phyloP scores from a whole-genome alignment of 2,329 filamentous ascomycete species.

The Amauroascus niger region DNA sequence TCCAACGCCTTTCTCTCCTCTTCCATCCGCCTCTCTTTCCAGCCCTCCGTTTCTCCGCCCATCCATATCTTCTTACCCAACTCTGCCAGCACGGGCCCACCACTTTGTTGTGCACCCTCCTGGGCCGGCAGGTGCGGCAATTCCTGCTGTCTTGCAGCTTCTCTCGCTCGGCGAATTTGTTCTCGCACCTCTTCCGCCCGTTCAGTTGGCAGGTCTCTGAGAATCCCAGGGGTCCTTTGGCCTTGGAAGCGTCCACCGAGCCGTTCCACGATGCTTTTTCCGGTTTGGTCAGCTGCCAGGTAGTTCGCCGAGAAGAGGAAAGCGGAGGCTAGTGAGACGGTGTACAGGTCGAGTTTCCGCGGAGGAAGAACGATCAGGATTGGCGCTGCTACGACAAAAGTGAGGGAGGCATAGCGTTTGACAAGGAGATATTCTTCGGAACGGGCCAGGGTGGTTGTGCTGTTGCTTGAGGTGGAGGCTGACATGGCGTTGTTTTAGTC shows the following conservation, averaged over 20 bases:
- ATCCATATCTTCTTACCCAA: slow-evolving; percentile 21
- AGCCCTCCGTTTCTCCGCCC: slow-evolving; percentile 34
- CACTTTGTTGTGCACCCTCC: slow-evolving; percentile 25
- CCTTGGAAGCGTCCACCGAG: slow-evolving; percentile 15
- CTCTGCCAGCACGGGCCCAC: slow-evolving; percentile 13
- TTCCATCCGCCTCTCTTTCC: slow-evolving; percentile 31
- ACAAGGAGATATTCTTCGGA: slow-evolving; percentile 33
- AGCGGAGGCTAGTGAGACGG: slow-evolving; percentile 17
- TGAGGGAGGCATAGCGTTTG: slow-evolving; percentile 33
- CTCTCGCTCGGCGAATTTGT: slow-evolving; percentile 15
- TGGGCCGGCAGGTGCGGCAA: background rate
- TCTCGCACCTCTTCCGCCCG: slow-evolving; percentile 18
- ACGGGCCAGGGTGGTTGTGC: slow-evolving; percentile 18
- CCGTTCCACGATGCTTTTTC: slow-evolving; percentile 30
- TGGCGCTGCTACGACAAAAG: slow-evolving; percentile 27
- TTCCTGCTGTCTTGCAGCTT: slow-evolving; percentile 11
- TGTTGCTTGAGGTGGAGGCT: slow-evolving; percentile 4
- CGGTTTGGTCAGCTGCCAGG: slow-evolving; percentile 30
- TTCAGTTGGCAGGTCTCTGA: slow-evolving; percentile 17
- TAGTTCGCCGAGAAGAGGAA: slow-evolving; percentile 20
- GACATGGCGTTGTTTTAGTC: no score
- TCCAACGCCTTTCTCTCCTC: slow-evolving; percentile 33
- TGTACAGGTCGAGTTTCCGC: slow-evolving; percentile 11
- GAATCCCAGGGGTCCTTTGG: slow-evolving; percentile 5
- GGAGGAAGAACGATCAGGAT: slow-evolving; percentile 21